These are phyloP conservation scores for Sarocladiaceae sp. DNA, from an alignment of 2,329 filamentous ascomycete genomes.

Conservation along the genomic window DNA sequence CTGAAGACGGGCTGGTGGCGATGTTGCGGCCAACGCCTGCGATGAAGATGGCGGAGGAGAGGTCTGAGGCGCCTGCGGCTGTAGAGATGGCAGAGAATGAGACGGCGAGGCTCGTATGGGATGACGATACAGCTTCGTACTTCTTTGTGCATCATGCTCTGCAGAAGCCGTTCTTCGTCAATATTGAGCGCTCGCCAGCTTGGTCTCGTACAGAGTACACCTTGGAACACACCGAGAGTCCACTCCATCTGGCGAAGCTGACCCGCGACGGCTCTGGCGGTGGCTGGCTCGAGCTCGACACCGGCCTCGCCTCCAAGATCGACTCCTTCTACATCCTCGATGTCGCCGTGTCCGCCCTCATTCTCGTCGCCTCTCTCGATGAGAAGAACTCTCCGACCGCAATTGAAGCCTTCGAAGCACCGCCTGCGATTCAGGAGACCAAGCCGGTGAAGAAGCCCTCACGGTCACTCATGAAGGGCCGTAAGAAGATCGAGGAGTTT, in stretches of 20 bases:
- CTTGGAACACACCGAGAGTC: conserved; percentile 58
- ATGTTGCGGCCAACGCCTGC: conserved; percentile 62
- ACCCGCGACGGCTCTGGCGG: conserved; percentile 53
- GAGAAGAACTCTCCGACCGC: conserved; percentile 37
- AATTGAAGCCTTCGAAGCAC: conserved; percentile 53
- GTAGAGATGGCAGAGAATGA: conserved; percentile 60
- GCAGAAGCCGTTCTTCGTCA: conserved; percentile 56
- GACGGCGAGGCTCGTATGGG: conserved; percentile 66
- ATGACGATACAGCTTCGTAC: conserved; percentile 51
- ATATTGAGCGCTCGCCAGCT: conserved; percentile 50
- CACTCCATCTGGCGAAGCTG: conserved; percentile 53
- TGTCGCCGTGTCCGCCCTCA: conserved; percentile 52
- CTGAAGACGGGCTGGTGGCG: conserved; percentile 59
- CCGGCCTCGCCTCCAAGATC: conserved; percentile 50
- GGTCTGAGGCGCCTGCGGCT: conserved; percentile 51
- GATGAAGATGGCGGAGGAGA: conserved; percentile 55
- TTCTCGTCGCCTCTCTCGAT: conserved; percentile 53
- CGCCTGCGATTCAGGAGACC: conserved; percentile 21
- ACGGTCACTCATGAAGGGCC: conserved; percentile 8
- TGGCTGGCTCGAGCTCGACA: conserved; percentile 57
- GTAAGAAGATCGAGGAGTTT: conserved; percentile 43
- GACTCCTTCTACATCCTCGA: conserved; percentile 57
- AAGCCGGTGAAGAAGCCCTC: conserved; percentile 11
- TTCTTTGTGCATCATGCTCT: conserved; percentile 60
- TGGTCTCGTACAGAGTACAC: conserved; percentile 59